A percentile compares a stretch with the other conserved stretches of the same genome.
phyloP scores from a whole-genome alignment of 2,329 filamentous ascomycete genomes.

The Tetracladium maxilliforme region DNA sequence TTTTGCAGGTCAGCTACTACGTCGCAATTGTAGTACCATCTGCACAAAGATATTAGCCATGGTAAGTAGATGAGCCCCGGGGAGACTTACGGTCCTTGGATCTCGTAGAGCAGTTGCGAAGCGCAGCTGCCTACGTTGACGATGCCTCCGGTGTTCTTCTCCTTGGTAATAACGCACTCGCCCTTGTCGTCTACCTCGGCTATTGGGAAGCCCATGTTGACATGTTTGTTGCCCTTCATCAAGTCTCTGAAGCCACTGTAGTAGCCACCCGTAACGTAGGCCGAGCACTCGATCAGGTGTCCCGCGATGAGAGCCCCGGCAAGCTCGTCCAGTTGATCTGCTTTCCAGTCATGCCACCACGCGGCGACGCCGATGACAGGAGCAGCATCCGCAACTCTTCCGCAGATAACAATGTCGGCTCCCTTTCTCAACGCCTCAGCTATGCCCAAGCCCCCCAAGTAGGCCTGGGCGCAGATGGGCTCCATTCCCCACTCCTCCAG shows the following conservation, averaged over 20 bases:
- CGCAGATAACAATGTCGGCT: conserved; percentile 26
- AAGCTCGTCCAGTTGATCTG: conserved; percentile 18
- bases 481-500: conserved; percentile 10
- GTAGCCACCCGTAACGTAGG: conserved; percentile 10
- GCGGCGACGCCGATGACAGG: conserved; percentile 23
- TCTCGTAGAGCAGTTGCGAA: conserved; percentile 20
- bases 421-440: conserved; percentile 20
- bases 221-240: conserved; percentile 17
- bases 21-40: conserved; percentile 17
- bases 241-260: conserved; percentile 14
- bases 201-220: conserved; percentile 23
- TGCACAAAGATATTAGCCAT: too few relatives aligned
- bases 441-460: conserved; percentile 22
- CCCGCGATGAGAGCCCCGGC: conserved; percentile 19
- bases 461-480: conserved; percentile 8
- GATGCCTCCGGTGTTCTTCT: conserved; percentile 3
- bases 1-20: conserved; percentile 15
- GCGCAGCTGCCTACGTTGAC: conserved; percentile 12
- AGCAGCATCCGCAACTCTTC: conserved; percentile 25
- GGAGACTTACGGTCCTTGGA: conserved; percentile 18
- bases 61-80: too few relatives aligned
- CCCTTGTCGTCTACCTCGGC: conserved; percentile 30
- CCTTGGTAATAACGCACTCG: conserved; percentile 12
- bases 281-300: conserved; percentile 14
- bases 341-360: conserved; percentile 25